phyloP scores from a whole-genome alignment of 2,329 filamentous ascomycete genomes.

The Coniochaeta prunicola region DNA sequence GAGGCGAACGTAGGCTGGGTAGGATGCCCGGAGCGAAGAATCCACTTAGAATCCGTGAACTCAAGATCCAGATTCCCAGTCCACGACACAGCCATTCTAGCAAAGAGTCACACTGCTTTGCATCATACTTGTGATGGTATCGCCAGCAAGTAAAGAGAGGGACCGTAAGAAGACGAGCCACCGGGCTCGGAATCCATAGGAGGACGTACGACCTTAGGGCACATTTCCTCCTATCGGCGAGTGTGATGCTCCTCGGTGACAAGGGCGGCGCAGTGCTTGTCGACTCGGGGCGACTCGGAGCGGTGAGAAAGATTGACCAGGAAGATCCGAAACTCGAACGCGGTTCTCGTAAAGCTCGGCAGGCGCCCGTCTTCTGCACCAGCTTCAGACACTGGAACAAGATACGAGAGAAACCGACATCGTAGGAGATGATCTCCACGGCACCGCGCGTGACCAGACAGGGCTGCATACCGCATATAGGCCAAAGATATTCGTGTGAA shows the following conservation, averaged over 20 bases:
- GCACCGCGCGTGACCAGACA: background rate
- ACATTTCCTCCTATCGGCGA: background rate
- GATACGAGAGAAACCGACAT: background rate
- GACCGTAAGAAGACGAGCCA: background rate
- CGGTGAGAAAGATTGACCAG: background rate
- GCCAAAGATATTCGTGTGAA: background rate
- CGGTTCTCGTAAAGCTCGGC: background rate
- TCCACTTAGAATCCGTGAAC: background rate
- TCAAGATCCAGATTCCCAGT: background rate
- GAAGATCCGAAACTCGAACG: background rate
- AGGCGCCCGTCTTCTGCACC: background rate
- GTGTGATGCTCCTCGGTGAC: background rate
- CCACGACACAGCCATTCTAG: background rate
- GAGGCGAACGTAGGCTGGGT: background rate
- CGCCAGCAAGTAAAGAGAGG: background rate
- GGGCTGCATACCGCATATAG: background rate
- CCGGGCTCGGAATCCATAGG: background rate
- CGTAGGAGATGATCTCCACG: background rate
- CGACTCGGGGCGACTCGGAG: background rate
- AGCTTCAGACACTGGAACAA: background rate
- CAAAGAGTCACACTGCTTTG: background rate
- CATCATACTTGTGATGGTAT: background rate
- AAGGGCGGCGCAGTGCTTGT: background rate
- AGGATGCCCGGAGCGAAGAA: background rate
- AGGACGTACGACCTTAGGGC: background rate